Base-by-base conservation (phyloP, 2,329 filamentous ascomycete genomes). In the Aspergillus fumigatiaffinis region DNA sequence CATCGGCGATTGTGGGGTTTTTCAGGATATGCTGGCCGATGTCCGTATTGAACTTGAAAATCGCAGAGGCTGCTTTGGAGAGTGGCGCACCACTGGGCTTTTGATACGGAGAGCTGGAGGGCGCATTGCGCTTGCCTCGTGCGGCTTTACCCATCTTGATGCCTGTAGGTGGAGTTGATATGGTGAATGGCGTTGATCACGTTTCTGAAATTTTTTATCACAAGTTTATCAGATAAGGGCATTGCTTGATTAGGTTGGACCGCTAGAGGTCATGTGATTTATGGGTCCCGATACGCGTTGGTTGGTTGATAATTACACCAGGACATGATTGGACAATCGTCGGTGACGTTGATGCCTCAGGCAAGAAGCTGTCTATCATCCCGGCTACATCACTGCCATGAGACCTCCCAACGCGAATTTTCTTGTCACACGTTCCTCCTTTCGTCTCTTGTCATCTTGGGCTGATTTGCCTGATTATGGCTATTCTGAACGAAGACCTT, bases 1-100 rank as follows among this genome's bases (percentile, higher is more conserved):
- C 65, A 68, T 56, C 54, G 41, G 54, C 54, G 42, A 56, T 56
- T 17, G 50, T 47, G 14, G 50, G 41, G 41, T 56, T 56, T 44
- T 56, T 56, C 4, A 56, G 41, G 20, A 56, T 56, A 29, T 56
- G 54, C 20, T 56, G 54, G 28, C 54, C 54, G 50, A 56, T 48
- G 23, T 52, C 50, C 23, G 54, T 56, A 28, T 56, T 56, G 54
- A 56, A 56, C 32, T 56, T 56, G 50, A 56, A 56, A 3, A 57
- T 54, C n/a, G 55, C 29, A 9, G 52, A 50, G 2, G 52, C n/a
- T 5, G 52, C 46, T 17, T 54, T 51, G 44, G 44, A 26, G 20
- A 47, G 21, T 25, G 44, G 44, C 20, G 44, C 44, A 23, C 44
- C 44, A 17, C 49, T 41, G 14, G 56, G 50, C 53, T 55, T 58